phyloP scores from a whole-genome alignment of 2,329 filamentous ascomycete genomes.

The Coniochaeta prunicola region DNA sequence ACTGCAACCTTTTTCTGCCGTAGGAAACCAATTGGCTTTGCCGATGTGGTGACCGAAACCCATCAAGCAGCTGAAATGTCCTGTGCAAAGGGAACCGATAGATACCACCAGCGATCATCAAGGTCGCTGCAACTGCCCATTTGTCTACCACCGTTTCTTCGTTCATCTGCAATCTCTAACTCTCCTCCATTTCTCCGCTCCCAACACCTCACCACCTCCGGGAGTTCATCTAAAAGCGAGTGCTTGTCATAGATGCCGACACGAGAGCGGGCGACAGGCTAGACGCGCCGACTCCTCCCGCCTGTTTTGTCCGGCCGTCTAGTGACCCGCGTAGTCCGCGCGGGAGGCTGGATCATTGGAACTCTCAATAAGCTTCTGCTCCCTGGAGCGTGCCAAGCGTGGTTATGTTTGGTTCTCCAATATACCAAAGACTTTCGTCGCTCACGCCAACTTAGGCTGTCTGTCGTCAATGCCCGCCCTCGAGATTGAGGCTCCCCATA shows the following conservation, averaged over 20 bases:
- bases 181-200: no score
- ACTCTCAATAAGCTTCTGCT: neutral
- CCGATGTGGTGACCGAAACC: conserved; percentile 12
- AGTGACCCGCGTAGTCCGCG: neutral
- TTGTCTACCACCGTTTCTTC: neutral
- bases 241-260: neutral
- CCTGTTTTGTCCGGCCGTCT: neutral
- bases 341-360: neutral
- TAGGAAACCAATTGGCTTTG: conserved; percentile 10
- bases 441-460: neutral
- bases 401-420: neutral
- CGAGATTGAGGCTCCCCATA: neutral
- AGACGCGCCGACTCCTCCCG: neutral
- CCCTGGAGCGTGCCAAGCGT: neutral
- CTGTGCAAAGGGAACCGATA: no score
- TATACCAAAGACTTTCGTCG: neutral
- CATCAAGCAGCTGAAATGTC: neutral
- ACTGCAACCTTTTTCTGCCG: neutral
- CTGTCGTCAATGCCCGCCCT: neutral
- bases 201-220: neutral
- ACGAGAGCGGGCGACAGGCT: neutral
- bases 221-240: neutral
- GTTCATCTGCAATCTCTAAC: neutral
- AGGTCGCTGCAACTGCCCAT: neutral
- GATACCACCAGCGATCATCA: neutral